phyloP scores from a whole-genome alignment of 2,329 filamentous ascomycete species.

The Alternaria brassicae region DNA sequence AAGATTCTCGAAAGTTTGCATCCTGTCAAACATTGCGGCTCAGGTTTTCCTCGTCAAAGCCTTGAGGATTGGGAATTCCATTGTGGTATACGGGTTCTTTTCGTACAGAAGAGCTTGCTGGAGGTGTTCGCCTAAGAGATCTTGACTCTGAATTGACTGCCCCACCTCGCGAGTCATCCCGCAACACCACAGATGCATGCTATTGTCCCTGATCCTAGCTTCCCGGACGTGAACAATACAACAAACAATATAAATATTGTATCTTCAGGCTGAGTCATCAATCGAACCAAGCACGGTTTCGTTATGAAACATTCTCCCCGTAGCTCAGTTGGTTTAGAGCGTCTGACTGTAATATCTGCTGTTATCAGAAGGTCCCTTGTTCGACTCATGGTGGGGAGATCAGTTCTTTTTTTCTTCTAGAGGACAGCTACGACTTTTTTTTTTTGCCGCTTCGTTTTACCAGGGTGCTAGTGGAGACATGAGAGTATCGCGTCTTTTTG shows the following conservation, averaged over 20 bases:
- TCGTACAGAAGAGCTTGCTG: not conserved
- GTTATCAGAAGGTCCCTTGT: slow-evolving; percentile 46
- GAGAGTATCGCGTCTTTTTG: not conserved
- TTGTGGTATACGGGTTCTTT: no score
- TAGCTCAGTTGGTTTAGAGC: slow-evolving; percentile 6
- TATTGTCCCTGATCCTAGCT: no score
- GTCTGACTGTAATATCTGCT: slow-evolving; percentile 47
- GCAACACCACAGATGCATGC: not conserved
- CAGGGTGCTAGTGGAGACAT: not conserved
- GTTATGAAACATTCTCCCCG: not conserved
- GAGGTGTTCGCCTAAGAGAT: not conserved
- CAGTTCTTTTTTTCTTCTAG: slow-evolving; percentile 9
- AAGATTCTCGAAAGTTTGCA: no score
- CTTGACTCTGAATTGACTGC: not conserved
- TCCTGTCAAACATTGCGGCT: no score
- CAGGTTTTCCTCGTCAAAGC: no score
- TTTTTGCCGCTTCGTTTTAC: not conserved
- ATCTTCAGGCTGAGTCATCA: not conserved
- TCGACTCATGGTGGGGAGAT: slow-evolving; percentile 17
- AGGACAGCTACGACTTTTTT: slow-evolving; percentile 26
- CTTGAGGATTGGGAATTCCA: no score
- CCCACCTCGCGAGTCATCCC: not conserved
- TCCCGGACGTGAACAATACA: not conserved
- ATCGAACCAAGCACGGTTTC: slow-evolving; percentile 22
- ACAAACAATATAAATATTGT: not conserved